Conservation (phyloP, 768 basidiomycete genomes). For the Leccinellum rugosiceps region DNA sequence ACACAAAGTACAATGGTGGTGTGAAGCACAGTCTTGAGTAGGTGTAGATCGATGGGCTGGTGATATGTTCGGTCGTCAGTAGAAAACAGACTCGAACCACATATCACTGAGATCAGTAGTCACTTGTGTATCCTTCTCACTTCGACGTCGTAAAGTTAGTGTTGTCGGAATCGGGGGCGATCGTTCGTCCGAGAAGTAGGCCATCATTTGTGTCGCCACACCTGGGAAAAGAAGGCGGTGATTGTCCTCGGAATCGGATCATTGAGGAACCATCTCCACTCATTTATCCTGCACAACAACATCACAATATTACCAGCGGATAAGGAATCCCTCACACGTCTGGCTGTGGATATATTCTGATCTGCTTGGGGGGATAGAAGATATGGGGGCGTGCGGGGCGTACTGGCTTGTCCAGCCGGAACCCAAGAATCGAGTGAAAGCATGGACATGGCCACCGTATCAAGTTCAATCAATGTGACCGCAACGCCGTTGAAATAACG, state of each 20-base stretch:
- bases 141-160: neutral
- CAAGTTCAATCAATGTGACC: neutral
- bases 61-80: neutral
- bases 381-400: neutral
- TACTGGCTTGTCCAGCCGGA: neutral
- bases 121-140: neutral
- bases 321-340: neutral
- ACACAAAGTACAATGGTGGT: neutral
- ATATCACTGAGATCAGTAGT: neutral
- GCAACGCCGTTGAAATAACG: neutral
- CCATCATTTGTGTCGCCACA: neutral
- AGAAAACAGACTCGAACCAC: neutral
- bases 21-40: too few species aligned
- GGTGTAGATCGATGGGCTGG: neutral
- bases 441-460: neutral
- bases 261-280: neutral
- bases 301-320: neutral
- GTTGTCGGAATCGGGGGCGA: too few species aligned
- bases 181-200: too few species aligned
- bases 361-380: neutral
- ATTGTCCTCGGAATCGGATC: neutral
- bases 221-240: neutral
- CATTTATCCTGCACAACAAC: neutral
- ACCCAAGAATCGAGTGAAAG: neutral
- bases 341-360: too few species aligned